Conservation (phyloP, 352 stramenopile genomes). For the Pythium utonaiense region DNA sequence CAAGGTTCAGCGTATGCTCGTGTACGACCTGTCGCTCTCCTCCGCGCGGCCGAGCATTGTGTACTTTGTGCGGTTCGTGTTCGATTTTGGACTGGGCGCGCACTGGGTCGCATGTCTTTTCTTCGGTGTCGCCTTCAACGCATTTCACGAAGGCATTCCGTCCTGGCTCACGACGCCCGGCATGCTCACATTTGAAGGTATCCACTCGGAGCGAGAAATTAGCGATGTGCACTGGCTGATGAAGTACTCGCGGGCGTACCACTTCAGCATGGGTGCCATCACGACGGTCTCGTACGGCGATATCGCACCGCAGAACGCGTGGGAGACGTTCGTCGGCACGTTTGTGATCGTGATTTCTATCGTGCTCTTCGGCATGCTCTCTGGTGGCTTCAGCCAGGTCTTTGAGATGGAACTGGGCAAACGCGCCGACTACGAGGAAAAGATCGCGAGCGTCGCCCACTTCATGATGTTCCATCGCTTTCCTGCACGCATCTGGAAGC, state of each 20-base stretch:
- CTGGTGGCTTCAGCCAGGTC: slow-evolving; percentile 63
- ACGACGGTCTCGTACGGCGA: slow-evolving; percentile 69
- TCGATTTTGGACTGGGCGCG: slow-evolving; percentile 21
- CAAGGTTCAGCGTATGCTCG: slow-evolving; percentile 37
- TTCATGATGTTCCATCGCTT: slow-evolving; percentile 69
- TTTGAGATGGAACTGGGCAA: slow-evolving; percentile 66
- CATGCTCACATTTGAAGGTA: slow-evolving; percentile 48
- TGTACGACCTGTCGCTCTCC: slow-evolving; percentile 43
- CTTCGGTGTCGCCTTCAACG: slow-evolving; percentile 13
- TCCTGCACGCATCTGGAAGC: slow-evolving; percentile 44
- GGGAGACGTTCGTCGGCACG: slow-evolving; percentile 45
- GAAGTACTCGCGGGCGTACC: slow-evolving; percentile 43
- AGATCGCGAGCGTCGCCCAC: slow-evolving; percentile 46
- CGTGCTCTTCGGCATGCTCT: slow-evolving; percentile 67
- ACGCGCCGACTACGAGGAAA: slow-evolving; percentile 68
- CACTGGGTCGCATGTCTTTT: slow-evolving; percentile 26
- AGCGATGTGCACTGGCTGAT: slow-evolving; percentile 28
- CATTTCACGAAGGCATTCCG: neutral
- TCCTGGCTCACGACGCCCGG: slow-evolving; percentile 24
- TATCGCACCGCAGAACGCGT: slow-evolving; percentile 52
- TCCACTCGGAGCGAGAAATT: slow-evolving; percentile 27
- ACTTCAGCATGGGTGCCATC: slow-evolving; percentile 69
- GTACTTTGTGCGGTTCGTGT: slow-evolving; percentile 38
- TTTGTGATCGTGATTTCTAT: slow-evolving; percentile 66
- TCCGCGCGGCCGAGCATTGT: slow-evolving; percentile 9